phyloP scores from a whole-genome alignment of 257 asterid species.

The Solanum ahanhuiri region DNA sequence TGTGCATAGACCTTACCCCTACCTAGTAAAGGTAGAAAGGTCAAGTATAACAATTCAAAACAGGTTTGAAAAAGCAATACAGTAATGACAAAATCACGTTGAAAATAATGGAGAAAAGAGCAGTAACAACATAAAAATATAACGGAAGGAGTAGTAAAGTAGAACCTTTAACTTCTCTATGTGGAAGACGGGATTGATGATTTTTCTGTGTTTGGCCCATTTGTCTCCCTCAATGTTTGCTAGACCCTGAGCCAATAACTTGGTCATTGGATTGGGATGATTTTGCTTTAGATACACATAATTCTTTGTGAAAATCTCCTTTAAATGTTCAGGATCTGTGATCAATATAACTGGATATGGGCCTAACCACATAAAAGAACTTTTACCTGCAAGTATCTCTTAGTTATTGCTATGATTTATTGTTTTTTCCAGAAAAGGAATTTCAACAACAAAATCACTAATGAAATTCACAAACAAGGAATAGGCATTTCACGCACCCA shows the following conservation, averaged over 20 bases:
- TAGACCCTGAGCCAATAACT: constrained; percentile 26
- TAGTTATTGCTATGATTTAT: not conserved
- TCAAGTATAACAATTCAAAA: not conserved
- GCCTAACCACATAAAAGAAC: constrained; percentile 42
- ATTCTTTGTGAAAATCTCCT: constrained; percentile 28
- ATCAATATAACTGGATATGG: constrained; percentile 29
- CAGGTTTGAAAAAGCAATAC: not conserved
- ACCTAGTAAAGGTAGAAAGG: not conserved
- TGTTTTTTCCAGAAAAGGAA: not conserved
- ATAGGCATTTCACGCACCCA: not conserved
- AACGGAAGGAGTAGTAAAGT: not conserved
- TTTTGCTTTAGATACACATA: constrained; percentile 15
- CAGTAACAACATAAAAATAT: not conserved
- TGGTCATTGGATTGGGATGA: constrained; percentile 25
- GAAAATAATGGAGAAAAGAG: not conserved
- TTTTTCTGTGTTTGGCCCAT: constrained; percentile 54
- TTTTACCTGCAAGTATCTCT: constrained; percentile 21
- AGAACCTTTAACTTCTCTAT: not conserved
- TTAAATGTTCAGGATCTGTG: constrained; percentile 34
- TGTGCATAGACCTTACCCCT: not conserved
- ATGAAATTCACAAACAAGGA: not conserved
- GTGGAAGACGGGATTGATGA: constrained; percentile 9
- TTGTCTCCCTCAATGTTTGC: constrained; percentile 18
- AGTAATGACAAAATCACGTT: too few relatives aligned
- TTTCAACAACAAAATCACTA: not conserved